Conservation (phyloP, 2,329 filamentous ascomycete genomes). For the Ascosphaera apis region DNA sequence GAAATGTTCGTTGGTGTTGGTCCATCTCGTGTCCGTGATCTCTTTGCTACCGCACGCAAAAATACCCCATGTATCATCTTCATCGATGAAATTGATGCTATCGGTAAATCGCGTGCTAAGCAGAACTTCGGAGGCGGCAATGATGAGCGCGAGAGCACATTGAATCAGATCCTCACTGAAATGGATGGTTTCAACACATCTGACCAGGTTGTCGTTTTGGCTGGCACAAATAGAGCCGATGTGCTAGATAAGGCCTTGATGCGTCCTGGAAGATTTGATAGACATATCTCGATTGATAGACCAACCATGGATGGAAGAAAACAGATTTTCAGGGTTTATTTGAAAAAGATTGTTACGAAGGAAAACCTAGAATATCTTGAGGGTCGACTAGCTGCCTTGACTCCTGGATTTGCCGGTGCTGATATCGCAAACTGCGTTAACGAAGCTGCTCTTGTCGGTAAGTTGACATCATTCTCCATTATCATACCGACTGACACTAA, state of each 20-base stretch:
- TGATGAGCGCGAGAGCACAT: slow-evolving; percentile 85
- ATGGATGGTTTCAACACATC: slow-evolving; percentile 99
- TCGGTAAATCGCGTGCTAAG: slow-evolving; percentile 73
- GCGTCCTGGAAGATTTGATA: slow-evolving; percentile 88
- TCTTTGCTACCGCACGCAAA: slow-evolving; percentile 87
- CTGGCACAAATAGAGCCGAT: slow-evolving; percentile 88
- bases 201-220: slow-evolving; percentile 88
- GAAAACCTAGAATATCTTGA: slow-evolving; percentile 75
- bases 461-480: slow-evolving; percentile 14
- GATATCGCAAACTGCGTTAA: slow-evolving; percentile 98
- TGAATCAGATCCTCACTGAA: slow-evolving; percentile 96
- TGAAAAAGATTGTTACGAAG: slow-evolving; percentile 81
- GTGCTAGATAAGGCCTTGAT: slow-evolving; percentile 88
- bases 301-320: slow-evolving; percentile 93
- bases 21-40: slow-evolving; percentile 77
- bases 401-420: slow-evolving; percentile 87
- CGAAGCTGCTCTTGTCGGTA: slow-evolving; percentile 88
- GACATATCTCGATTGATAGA: slow-evolving; percentile 83
- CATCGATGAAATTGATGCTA: slow-evolving; percentile 97
- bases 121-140: slow-evolving; percentile 73
- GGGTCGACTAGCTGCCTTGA: slow-evolving; percentile 73
- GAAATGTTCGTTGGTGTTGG: slow-evolving; percentile 99
- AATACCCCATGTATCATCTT: slow-evolving; percentile 97
- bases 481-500: slow-evolving; percentile 17
- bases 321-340: slow-evolving; percentile 87